Percentiles rank a stretch among this genome's conserved stretches.
phyloP scores from a whole-genome alignment of 805 yeast genomes.

The Candida xyloterini region DNA sequence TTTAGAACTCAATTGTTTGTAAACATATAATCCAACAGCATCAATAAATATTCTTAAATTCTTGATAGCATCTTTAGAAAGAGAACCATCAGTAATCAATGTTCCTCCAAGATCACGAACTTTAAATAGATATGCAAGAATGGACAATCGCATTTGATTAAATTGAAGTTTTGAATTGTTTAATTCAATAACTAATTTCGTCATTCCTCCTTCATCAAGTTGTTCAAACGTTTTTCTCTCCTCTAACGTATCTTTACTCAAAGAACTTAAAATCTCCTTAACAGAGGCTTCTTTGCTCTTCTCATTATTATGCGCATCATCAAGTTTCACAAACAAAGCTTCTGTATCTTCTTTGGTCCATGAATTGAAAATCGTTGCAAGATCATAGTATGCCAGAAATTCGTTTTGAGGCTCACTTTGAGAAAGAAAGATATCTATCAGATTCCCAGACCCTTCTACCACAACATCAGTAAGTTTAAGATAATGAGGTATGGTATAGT shows the following conservation, averaged over 20 bases:
- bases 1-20: constrained; percentile 14
- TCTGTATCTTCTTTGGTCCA: constrained; percentile 26
- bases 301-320: constrained; percentile 8
- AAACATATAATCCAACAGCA: constrained; percentile 26
- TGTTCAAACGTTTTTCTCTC: constrained; percentile 16
- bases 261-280: constrained; percentile 31
- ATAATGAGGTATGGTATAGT: constrained; percentile 18
- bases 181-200: constrained; percentile 17
- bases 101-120: constrained; percentile 19
- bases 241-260: constrained; percentile 13
- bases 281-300: constrained; percentile 25
- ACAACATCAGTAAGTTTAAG: constrained; percentile 32
- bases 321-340: constrained; percentile 22
- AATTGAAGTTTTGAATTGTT: constrained; percentile 19
- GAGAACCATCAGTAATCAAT: constrained; percentile 24
- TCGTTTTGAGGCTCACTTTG: constrained; percentile 1
- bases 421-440: constrained; percentile 6
- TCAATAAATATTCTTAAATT: constrained; percentile 25
- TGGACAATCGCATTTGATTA: constrained; percentile 27
- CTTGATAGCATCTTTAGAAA: constrained; percentile 19
- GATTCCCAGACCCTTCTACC: constrained; percentile 26
- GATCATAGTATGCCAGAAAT: constrained; percentile 2
- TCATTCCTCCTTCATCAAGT: constrained; percentile 20
- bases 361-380: constrained; percentile 11
- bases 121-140: constrained; percentile 26